These are phyloP conservation scores for Xylariaceae sp. DNA, from an alignment of 2,329 filamentous ascomycete genomes.

Conservation along the genomic window DNA sequence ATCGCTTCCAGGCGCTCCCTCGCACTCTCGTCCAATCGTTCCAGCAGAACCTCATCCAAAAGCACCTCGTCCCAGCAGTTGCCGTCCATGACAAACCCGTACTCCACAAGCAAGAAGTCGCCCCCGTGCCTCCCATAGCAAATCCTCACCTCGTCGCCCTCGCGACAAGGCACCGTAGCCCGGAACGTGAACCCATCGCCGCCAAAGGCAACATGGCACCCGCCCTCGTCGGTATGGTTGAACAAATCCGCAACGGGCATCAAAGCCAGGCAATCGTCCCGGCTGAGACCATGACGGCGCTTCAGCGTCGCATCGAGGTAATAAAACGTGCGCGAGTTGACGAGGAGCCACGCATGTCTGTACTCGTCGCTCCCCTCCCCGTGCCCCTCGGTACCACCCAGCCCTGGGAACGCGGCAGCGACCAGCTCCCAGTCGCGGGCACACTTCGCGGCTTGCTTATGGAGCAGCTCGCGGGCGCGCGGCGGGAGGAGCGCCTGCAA, in stretches of 20 bases:
- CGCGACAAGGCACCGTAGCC: slow-evolving; percentile 46
- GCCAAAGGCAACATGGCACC: slow-evolving; percentile 51
- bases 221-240: slow-evolving; percentile 50
- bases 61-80: slow-evolving; percentile 51
- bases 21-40: slow-evolving; percentile 35
- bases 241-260: slow-evolving; percentile 72
- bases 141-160: slow-evolving; percentile 63
- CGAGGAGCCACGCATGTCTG: slow-evolving; percentile 54
- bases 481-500: slow-evolving; percentile 47
- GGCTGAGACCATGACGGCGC: slow-evolving; percentile 30
- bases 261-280: slow-evolving; percentile 61
- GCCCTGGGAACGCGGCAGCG: slow-evolving; percentile 38
- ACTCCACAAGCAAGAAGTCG: slow-evolving; percentile 69
- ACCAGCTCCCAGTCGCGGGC: slow-evolving; percentile 47
- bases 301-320: slow-evolving; percentile 46
- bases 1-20: slow-evolving; percentile 40
- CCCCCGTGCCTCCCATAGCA: slow-evolving; percentile 68
- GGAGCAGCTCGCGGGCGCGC: slow-evolving; percentile 43
- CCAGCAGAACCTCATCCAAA: slow-evolving; percentile 46
- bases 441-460: slow-evolving; percentile 52
- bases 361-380: slow-evolving; percentile 31
- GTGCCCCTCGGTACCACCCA: slow-evolving; percentile 19
- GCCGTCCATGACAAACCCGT: slow-evolving; percentile 46
- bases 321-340: slow-evolving; percentile 62
- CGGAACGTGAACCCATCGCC: slow-evolving; percentile 51